phyloP scores from a whole-genome alignment of 176 grass and related monocot genomes.

The Leersia perrieri region DNA sequence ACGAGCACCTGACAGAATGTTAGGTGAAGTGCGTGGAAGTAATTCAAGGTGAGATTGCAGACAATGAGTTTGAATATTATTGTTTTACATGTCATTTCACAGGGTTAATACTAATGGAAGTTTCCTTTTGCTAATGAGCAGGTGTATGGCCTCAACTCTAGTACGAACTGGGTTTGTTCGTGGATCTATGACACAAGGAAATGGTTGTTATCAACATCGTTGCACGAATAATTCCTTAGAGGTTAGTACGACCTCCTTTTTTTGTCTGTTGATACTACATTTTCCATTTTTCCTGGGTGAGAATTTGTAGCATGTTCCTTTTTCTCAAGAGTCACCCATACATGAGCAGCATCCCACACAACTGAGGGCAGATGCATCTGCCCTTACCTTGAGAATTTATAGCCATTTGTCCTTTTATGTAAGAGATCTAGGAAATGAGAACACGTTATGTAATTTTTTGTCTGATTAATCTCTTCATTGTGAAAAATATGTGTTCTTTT shows the following conservation, averaged over 20 bases:
- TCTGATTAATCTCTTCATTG: background rate
- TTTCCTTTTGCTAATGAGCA: slow-evolving; percentile 28
- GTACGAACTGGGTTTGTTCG: slow-evolving; percentile 97
- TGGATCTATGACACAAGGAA: slow-evolving; percentile 97
- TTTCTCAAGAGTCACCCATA: background rate
- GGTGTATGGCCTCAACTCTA: slow-evolving; percentile 96
- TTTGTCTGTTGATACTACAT: background rate
- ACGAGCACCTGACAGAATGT: slow-evolving; percentile 88
- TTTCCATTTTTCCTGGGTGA: background rate
- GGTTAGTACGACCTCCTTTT: slow-evolving; percentile 37
- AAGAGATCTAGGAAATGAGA: background rate
- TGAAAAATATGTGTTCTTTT: background rate
- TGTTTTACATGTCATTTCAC: background rate
- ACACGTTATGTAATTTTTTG: background rate
- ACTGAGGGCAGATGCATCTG: background rate
- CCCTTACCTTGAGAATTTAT: background rate
- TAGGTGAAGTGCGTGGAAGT: slow-evolving; percentile 93
- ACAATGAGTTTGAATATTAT: background rate
- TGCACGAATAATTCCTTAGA: slow-evolving; percentile 82
- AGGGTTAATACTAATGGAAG: slow-evolving; percentile 9
- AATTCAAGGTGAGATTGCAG: slow-evolving; percentile 66
- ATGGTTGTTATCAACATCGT: slow-evolving; percentile 98
- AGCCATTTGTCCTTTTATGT: background rate
- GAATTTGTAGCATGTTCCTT: background rate
- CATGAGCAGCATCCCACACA: background rate